A percentile compares a stretch with the other conserved stretches of the same genome.
Evolutionary conservation across 2,329 filamentous ascomycete species (phyloP).

Genomic region (Epichloe elymi): DNA sequence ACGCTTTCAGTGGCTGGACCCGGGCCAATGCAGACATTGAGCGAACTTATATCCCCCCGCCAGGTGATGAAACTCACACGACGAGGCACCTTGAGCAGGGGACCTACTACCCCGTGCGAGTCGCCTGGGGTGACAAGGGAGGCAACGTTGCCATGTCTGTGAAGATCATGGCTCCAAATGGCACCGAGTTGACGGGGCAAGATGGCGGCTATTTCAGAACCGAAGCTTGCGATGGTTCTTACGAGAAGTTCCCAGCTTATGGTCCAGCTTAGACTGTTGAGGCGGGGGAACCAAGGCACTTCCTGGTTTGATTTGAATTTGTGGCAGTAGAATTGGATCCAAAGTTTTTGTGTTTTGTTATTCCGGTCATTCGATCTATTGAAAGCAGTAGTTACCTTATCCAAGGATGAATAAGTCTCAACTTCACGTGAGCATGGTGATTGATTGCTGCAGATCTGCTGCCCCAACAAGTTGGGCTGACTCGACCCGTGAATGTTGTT

Average conservation of each 20-base stretch:
- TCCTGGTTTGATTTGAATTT: no score
- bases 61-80: constrained; percentile 6
- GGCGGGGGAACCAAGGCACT: background rate
- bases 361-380: no score
- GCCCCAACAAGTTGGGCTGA: no score
- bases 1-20: constrained; percentile 6
- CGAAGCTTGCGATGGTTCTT: constrained; percentile 7
- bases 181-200: constrained; percentile 6
- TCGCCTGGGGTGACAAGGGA: constrained; percentile 7
- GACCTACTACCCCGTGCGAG: constrained; percentile 6
- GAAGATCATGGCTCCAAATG: constrained; percentile 7
- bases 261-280: constrained; percentile 1
- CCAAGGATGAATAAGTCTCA: no score
- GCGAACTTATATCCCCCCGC: constrained; percentile 8
- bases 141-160: constrained; percentile 7
- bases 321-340: no score
- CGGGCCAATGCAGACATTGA: constrained; percentile 7
- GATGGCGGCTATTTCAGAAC: constrained; percentile 7
- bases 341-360: no score
- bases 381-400: no score
- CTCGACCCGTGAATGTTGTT: background rate
- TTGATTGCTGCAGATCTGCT: no score
- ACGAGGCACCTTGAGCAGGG: constrained; percentile 6
- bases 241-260: constrained; percentile 7
- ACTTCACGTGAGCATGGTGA: no score